Base-by-base conservation (phyloP, 2,329 filamentous ascomycete genomes). In the Hypoxylon sp. region DNA sequence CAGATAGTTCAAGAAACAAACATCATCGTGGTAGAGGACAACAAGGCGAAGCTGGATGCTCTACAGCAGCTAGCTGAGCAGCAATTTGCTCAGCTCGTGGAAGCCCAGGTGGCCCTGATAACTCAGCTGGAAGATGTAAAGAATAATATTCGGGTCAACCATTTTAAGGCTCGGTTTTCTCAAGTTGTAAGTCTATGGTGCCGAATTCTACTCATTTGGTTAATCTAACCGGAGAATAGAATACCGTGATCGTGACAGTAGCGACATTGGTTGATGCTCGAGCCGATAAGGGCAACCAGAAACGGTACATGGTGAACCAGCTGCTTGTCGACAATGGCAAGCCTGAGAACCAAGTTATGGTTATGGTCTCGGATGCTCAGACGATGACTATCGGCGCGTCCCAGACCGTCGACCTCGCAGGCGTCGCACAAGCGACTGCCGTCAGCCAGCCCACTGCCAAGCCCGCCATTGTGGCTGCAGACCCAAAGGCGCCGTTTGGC, bases 91-190 rank as follows among this genome's bases (percentile, higher is more conserved):
- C 76, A 77, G 37, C 75, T 81, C 11, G 72, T 82, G 5, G 77
- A 82, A 65, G 76, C 79, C 0, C 75, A 82, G 65, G 64, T 81
- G 21, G 77, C 78, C 8, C 73, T 82, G 17, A 71, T 78, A 39
- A 77, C 76, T 6, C 78, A 81, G 66, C 73, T 82, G 44, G 77
- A 82, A 67, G 77, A 76, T 21, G 79, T 82, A 74, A 82, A 82
- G 77, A 79, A 82, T 66, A 82, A 81, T 68, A 82, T 81, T 67
- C 78, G 80, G 8, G 61, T 81, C 48, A 82, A 82, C 70, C 78
- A 79, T 65, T 81, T 82, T 72, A 76, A 76, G 68, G 72, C 77
- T 7, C 76, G 77, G 17, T 81, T 80, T 60, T 67, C 72, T 7
- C 76, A 80, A 72, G 79, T 79, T 3, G 79, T 81, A 69, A 72